These are phyloP conservation scores for Neofusicoccum laricinum DNA, from an alignment of 2,329 filamentous ascomycete species.

Conservation along the genomic window DNA sequence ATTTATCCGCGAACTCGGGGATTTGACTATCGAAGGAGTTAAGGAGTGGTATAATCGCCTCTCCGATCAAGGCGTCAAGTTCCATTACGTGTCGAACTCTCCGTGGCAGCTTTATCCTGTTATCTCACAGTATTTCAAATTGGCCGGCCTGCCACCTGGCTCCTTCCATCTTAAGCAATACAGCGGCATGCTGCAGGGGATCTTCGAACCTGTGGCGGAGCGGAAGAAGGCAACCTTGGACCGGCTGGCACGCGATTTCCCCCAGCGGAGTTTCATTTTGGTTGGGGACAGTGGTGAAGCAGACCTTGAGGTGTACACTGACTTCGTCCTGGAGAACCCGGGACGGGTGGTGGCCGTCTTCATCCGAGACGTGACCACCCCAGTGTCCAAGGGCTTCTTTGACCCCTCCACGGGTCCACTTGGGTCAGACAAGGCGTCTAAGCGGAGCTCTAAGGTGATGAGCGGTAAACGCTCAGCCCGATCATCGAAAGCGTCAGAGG, in stretches of 20 bases:
- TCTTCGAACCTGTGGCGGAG: constrained; percentile 96
- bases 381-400: constrained; percentile 72
- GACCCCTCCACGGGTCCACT: constrained; percentile 56
- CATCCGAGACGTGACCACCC: constrained; percentile 91
- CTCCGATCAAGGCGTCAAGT: constrained; percentile 73
- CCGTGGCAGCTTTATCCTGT: constrained; percentile 97
- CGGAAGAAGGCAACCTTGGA: constrained; percentile 87
- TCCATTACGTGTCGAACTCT: constrained; percentile 99
- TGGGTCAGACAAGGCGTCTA: constrained; percentile 28
- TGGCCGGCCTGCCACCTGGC: constrained; percentile 76
- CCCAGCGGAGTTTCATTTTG: constrained; percentile 81
- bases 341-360: constrained; percentile 83
- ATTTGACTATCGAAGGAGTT: constrained; percentile 82
- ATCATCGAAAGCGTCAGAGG: constrained; percentile 27
- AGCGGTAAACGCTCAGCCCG: constrained; percentile 17
- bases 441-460: constrained; percentile 18
- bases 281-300: constrained; percentile 96
- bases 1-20: constrained; percentile 80
- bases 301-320: constrained; percentile 94
- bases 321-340: constrained; percentile 81
- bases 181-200: constrained; percentile 93
- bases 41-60: constrained; percentile 83
- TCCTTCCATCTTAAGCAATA: constrained; percentile 97
- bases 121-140: constrained; percentile 77
- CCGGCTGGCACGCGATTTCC: constrained; percentile 83